Base-by-base conservation (phyloP, 768 basidiomycete genomes). In the Lactarius hengduanensis region DNA sequence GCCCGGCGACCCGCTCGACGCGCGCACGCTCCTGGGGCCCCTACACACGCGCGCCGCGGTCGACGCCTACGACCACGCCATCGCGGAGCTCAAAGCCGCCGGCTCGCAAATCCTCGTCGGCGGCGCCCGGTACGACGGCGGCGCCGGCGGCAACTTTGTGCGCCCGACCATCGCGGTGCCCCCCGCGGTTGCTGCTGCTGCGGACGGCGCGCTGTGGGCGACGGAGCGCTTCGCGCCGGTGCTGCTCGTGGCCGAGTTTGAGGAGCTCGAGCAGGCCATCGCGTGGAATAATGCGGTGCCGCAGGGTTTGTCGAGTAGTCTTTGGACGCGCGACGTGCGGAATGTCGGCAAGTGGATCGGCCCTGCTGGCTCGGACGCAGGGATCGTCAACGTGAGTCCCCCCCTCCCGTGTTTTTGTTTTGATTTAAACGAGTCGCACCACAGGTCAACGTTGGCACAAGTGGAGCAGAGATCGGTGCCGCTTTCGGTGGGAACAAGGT, bases 401-500 rank as follows among this genome's bases (percentile, higher is more conserved):
- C 22, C 30, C 6, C 30, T 30, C 30, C 30, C n/a, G 4, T 45
- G 41, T 34, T 11, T 36, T 43, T 20, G 41, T 43, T n/a, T 45
- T 40, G 38, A 15, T 40, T 38, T 38, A 15, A 2, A 38, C 38
- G 13, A 0, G 20, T 13, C n/a, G 45, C n/a, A 50, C 47, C 43
- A 50, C 26, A 88, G 82, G 82, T 90, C 72, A 91, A 90, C 71
- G 86, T 84, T 22, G 85, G 83, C 16, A 87, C 87, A 0, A 85
- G 82, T 62, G 88, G 88, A 3, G 88, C 88, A 9, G 88, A 90
- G 75, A 89, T 90, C 55, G 87, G 88, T 45, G 94, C 93, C 55
- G 92, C 91, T 0, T 98, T 98, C 75, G 96, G 96, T 66, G 96
- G 92, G 62, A 95, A 96, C 81, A 95, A 95, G 87, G 90, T 89